Base-by-base conservation (phyloP, 2,329 filamentous ascomycete species). In the Ceratocystis colombiana region DNA sequence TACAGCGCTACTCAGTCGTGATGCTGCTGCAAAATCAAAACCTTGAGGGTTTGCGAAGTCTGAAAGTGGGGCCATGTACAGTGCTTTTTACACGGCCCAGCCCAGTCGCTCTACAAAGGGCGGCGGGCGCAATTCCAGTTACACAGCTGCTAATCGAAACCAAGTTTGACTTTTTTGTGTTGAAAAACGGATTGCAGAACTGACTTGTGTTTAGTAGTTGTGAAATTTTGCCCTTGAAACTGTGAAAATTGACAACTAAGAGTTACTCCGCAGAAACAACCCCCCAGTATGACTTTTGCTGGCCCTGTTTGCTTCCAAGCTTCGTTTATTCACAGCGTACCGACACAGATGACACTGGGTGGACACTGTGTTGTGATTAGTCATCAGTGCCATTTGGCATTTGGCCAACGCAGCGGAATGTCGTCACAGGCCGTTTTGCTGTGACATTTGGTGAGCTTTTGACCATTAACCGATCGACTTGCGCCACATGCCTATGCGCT, bases 321-420 rank as follows among this genome's bases (percentile, higher is more conserved):
- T 41, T 12, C 10, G 8, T 37, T 10, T 37, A 37, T 37, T 37
- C 17, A 48, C 45, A 48, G 45, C 7, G 20, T 48, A 48, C 46
- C 46, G 8, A 22, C n/a, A 22, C 3, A 53, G 3, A 20, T 53
- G 6, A 12, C 48, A 25, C 48, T 53, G 48, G 37, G 37, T 1
- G 7, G 20, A 30, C 61, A 62, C 37, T 46, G 41, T 28, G 20
- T 30, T 61, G 61, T 67, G 45, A 28, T 67, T 64, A 67, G 66
- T 67, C 66, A 67, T 41, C 62, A 1, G 25, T n/a, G 8, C 8
- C 22, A 25, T 22, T 41, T 30, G 37, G 37, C 37, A 15, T 46
- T 48, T 65, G 57, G 66, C 66, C 37, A 63, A 28, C 61, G 62
- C 55, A 64, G 55, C 55, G n/a, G 25, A 50, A 67, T 67, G 66